Evolutionary conservation across 441 rosid species (phyloP), one percentile per base, ranked within the genome.

Genomic region (Daphne laureola): DNA sequence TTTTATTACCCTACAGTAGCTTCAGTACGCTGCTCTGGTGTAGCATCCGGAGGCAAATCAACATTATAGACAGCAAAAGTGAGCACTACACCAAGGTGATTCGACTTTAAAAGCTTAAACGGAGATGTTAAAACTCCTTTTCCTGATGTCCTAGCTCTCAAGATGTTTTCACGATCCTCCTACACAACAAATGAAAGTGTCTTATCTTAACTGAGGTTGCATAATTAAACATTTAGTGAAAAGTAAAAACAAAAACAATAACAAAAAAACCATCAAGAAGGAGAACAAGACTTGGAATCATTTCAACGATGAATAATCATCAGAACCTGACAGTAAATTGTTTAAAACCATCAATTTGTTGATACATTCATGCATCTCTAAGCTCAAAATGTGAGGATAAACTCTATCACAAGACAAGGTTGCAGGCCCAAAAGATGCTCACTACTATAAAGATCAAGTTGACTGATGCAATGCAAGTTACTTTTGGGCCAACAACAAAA

Each of bases 121-220:
- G 98, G 98, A 72, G 97, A 82, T 55, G 98, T 93, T 70, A 93
- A 61, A 36, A 87, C 98, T 64, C 97, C 98, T 75, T 90, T 93
- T 57, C 98, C 95, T 31, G 97, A 75, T 59, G 90, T 87, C 66
- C 97, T 85, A 63, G 98, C 98, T 47, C 95, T 82, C 63, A 90
- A 76, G 46, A 93, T 90, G 73, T 90, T 93, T 67, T 85, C 97
- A 14, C 83, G 89, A 68, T 93, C 98, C 72, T 93, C 96, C 98
- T 93, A 61, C 48, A 73, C 17, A 62, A 57, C 27, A 49, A 49
- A 45, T 54, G 41, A 41, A 47, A 42, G 43, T 26, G 48, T 41
- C 17, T 54, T 62, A 38, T 53, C 67, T 48, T 14, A 66, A 43
- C 48, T 54, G 21, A 59, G 57, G 59, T 48, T 49, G 59, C 59